Evolutionary conservation across 306 rosid genomes (phyloP).

Genomic region (Macrotyloma uniflorum): DNA sequence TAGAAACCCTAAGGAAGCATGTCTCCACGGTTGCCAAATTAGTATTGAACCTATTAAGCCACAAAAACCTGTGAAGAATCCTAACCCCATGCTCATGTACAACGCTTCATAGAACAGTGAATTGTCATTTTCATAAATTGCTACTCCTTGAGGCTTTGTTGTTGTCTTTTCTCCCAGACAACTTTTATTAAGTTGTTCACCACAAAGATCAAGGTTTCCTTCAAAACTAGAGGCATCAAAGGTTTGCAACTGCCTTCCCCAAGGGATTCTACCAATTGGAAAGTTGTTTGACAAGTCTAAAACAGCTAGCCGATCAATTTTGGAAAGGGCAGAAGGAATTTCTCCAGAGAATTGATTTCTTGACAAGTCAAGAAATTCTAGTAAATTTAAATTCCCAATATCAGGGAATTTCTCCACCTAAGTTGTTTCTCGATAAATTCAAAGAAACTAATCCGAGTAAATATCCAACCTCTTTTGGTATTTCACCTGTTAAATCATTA

Average conservation of each 20-base stretch:
- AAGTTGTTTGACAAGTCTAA: not conserved
- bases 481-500: not conserved
- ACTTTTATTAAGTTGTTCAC: not conserved
- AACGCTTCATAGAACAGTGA: slow-evolving; percentile 2
- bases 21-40: slow-evolving; percentile 4
- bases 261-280: not conserved
- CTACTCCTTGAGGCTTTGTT: not conserved
- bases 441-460: not conserved
- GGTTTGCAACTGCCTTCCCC: not conserved
- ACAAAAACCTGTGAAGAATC: slow-evolving; percentile 14
- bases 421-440: slow-evolving; percentile 18
- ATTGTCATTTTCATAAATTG: not conserved
- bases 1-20: not conserved
- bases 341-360: not conserved
- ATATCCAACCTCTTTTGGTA: not conserved
- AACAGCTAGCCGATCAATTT: not conserved
- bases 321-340: not conserved
- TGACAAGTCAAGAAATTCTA: not conserved
- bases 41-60: not conserved
- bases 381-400: not conserved
- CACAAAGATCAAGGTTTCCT: slow-evolving; percentile 13
- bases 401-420: not conserved
- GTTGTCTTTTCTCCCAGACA: not conserved
- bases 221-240: not conserved
- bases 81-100: slow-evolving; percentile 19